Base-by-base conservation (phyloP, 176 grass and related monocot genomes). In the Zea luxurians region DNA sequence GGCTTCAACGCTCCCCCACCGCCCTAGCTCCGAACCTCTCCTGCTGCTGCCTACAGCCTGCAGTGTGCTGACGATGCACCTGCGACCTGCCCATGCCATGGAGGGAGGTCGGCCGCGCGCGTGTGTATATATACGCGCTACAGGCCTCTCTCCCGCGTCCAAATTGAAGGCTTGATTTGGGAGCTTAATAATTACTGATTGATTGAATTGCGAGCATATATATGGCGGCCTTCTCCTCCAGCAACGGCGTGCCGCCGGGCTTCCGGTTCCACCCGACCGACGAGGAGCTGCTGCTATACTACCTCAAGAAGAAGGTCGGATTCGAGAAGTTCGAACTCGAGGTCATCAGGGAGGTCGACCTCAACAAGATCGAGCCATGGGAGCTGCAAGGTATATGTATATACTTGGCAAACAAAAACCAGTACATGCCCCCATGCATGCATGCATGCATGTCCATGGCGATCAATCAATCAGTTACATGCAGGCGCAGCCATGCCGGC, bases 301-400 rank as follows among this genome's bases (percentile, higher is more conserved):
- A 99, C 86, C 85, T 99, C 65, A 90, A 95, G 88, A 99, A 99
- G 83, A 99, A 99, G 83, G 5, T 91, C 12, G 89, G 81, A 12
- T 99, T 90, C 70, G 96, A 99, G 81, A 99, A 92, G 78, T 93
- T 99, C 64, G 96, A 99, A 63, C 85, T 95, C 55, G 96, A 99
- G 83, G 96, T 99, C 65, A 99, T 99, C 67, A 64, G 68, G 50
- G 96, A 99, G 85, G 88, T 99, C n/a, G 96, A 99, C 76, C 82
- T 99, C 52, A 99, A 99, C 84, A 99, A 92, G 86, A 92, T 95
- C 59, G 96, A 99, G 78, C 96, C 96, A 37, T 99, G 96, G 96
- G 96, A 99, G 2, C 86, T 99, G 58, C 96, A 99, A 99, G 96
- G 96, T 27, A 27, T 27, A 27, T 27, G 1, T 27, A 27, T 27